Evolutionary conservation across 352 stramenopile species (phyloP).

Genomic region (Phytophthora megakarya): DNA sequence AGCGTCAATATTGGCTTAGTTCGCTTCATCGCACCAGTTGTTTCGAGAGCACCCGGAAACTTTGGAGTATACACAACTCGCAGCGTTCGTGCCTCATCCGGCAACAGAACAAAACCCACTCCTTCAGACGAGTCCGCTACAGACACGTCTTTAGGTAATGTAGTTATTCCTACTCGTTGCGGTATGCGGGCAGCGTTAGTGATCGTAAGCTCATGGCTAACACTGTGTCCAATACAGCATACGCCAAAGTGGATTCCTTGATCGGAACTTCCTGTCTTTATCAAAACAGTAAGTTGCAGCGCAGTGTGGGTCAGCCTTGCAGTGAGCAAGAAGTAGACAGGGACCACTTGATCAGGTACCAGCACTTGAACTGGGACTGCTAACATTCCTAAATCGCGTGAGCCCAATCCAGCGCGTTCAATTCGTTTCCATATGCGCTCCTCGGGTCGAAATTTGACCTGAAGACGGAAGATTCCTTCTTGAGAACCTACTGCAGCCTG

Average conservation of each 20-base stretch:
- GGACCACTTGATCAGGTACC: slow-evolving; percentile 63
- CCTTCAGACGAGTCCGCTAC: slow-evolving; percentile 35
- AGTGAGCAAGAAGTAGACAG: slow-evolving; percentile 45
- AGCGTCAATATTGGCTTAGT: slow-evolving; percentile 31
- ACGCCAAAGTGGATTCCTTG: slow-evolving; percentile 38
- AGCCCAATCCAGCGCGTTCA: slow-evolving; percentile 52
- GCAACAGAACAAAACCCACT: slow-evolving; percentile 38
- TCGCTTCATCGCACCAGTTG: not conserved
- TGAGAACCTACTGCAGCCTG: slow-evolving; percentile 45
- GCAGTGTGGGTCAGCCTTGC: slow-evolving; percentile 35
- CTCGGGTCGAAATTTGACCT: slow-evolving; percentile 71
- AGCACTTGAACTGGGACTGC: slow-evolving; percentile 54
- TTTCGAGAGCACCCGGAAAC: slow-evolving; percentile 15
- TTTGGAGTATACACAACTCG: slow-evolving; percentile 41
- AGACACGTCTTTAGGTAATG: slow-evolving; percentile 32
- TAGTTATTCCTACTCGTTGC: slow-evolving; percentile 40
- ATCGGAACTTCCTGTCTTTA: slow-evolving; percentile 3
- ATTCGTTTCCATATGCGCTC: slow-evolving; percentile 49
- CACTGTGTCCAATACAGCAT: slow-evolving; percentile 47
- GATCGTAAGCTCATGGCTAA: slow-evolving; percentile 35
- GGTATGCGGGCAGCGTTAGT: slow-evolving; percentile 39
- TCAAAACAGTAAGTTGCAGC: slow-evolving; percentile 17
- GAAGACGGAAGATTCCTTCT: slow-evolving; percentile 58
- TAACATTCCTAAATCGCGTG: slow-evolving; percentile 39
- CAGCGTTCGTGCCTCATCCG: slow-evolving; percentile 34